A percentile compares a stretch with the other conserved stretches of the same genome.
phyloP scores from a whole-genome alignment of 2,329 filamentous ascomycete genomes.

The Emmonsia crescens region DNA sequence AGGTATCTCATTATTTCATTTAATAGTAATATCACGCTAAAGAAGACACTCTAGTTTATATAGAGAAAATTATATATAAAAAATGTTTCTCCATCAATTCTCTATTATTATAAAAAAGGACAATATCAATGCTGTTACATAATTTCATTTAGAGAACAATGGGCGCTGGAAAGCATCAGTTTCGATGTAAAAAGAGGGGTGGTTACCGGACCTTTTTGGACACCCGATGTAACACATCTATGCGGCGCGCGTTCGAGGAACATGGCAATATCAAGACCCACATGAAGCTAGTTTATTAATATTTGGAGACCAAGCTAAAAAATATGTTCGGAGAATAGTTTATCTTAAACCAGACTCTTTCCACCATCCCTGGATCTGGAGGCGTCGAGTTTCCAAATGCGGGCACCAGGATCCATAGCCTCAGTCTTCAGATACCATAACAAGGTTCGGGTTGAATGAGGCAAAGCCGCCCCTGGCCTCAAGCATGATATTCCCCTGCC shows the following conservation, averaged over 20 bases:
- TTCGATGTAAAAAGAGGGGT: not conserved
- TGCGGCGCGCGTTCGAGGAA: not conserved
- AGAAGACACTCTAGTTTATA: too few species aligned
- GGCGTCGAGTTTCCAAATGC: not conserved
- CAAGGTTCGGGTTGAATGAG: not conserved
- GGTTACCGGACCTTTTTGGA: not conserved
- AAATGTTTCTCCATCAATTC: too few species aligned
- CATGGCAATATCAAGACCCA: too few species aligned
- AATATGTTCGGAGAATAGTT: not conserved
- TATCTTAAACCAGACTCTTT: not conserved
- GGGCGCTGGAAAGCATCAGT: too few species aligned
- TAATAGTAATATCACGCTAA: too few species aligned
- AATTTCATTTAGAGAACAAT: too few species aligned
- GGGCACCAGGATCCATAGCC: too few species aligned
- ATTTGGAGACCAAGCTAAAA: not conserved
- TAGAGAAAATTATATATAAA: too few species aligned
- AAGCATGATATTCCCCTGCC: not conserved
- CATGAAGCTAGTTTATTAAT: too few species aligned
- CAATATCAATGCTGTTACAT: too few species aligned
- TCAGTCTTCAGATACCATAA: not conserved
- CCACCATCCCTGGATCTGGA: not conserved
- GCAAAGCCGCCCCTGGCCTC: not conserved
- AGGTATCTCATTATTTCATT: too few species aligned
- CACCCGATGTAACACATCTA: not conserved
- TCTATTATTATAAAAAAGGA: too few species aligned